A percentile compares a stretch with the other conserved stretches of the same genome.
Evolutionary conservation across 2,329 filamentous ascomycete genomes (phyloP).

Genomic region (Neofusicoccum sp.): DNA sequence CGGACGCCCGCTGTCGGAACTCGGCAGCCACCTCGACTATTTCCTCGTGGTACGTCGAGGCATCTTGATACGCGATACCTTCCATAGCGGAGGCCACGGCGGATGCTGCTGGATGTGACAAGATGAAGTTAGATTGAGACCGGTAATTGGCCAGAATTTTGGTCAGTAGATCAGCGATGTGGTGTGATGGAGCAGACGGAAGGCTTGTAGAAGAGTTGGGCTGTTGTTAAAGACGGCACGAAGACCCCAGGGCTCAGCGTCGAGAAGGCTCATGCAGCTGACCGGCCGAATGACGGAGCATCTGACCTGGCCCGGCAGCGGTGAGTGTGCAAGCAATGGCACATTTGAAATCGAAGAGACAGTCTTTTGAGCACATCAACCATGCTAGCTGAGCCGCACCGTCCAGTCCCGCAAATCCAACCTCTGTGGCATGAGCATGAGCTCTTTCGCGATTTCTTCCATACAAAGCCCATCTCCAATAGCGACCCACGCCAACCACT

Average conservation of each 20-base stretch:
- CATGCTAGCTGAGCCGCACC: conserved; percentile 6
- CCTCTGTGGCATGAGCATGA: not conserved
- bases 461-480: conserved; percentile 5
- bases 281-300: not conserved
- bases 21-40: conserved; percentile 5
- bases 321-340: too few species aligned
- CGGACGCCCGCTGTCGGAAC: not conserved
- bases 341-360: conserved; percentile 5
- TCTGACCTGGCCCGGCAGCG: too few species aligned
- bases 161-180: not conserved
- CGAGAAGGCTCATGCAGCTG: too few species aligned
- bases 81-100: conserved; percentile 7
- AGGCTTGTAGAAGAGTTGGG: not conserved
- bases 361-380: conserved; percentile 9
- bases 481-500: conserved; percentile 8
- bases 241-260: too few species aligned
- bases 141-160: not conserved
- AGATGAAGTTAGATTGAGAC: not conserved
- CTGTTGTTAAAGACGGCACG: not conserved
- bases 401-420: not conserved
- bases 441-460: not conserved
- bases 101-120: not conserved
- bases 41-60: conserved; percentile 16
- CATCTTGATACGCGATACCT: conserved; percentile 14
- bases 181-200: not conserved